phyloP scores from a whole-genome alignment of 2,329 filamentous ascomycete genomes.

The Penicillium sp. region DNA sequence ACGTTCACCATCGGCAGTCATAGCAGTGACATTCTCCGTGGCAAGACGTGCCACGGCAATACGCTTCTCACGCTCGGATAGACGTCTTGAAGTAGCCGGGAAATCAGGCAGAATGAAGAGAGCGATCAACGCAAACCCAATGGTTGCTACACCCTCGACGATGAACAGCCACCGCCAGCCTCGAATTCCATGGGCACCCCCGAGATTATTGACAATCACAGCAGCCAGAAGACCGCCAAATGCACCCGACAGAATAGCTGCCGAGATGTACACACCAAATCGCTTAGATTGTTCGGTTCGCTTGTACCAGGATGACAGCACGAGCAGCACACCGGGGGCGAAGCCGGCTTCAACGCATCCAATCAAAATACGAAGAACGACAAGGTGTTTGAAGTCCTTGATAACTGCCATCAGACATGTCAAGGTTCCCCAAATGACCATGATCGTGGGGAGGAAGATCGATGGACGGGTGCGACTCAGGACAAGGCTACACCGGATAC shows the following conservation, averaged over 20 bases:
- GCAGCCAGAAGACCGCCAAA: conserved; percentile 56
- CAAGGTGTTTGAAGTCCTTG: conserved; percentile 50
- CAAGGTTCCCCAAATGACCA: conserved; percentile 56
- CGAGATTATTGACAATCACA: conserved; percentile 51
- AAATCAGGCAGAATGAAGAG: conserved; percentile 54
- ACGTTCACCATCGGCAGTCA: conserved; percentile 13
- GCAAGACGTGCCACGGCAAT: conserved; percentile 29
- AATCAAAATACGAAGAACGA: conserved; percentile 43
- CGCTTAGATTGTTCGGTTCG: conserved; percentile 59
- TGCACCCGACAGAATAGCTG: conserved; percentile 57
- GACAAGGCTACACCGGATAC: conserved; percentile 38
- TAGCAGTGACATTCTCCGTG: conserved; percentile 19
- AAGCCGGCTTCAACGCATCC: conserved; percentile 30
- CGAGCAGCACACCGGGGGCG: conserved; percentile 26
- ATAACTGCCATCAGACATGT: conserved; percentile 55
- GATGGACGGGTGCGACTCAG: conserved; percentile 53
- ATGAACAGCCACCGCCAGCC: conserved; percentile 59
- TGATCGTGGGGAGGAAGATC: conserved; percentile 53
- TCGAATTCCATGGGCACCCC: conserved; percentile 47
- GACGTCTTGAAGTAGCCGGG: conserved; percentile 47
- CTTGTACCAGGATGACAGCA: conserved; percentile 62
- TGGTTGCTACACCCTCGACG: conserved; percentile 47
- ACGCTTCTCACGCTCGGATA: conserved; percentile 33
- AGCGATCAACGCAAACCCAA: conserved; percentile 46
- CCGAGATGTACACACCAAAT: conserved; percentile 60